Conservation (phyloP, 805 yeast species). For the Saccharomycopsis sp. region DNA sequence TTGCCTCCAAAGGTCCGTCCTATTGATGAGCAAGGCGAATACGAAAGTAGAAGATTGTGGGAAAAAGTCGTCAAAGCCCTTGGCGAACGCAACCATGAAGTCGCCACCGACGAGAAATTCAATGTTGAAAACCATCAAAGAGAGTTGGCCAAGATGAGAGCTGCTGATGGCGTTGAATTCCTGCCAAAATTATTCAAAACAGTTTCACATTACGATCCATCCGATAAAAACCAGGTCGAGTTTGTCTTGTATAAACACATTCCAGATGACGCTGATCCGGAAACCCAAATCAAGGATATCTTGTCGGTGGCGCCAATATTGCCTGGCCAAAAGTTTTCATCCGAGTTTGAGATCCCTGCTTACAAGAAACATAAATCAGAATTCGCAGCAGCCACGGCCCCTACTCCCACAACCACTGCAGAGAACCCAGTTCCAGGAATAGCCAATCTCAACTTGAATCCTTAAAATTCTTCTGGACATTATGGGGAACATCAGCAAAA, state of each 20-base stretch:
- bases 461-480: no score
- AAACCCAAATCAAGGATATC: slow-evolving; percentile 45
- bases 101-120: slow-evolving; percentile 83
- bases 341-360: slow-evolving; percentile 62
- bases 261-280: slow-evolving; percentile 40
- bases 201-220: slow-evolving; percentile 29
- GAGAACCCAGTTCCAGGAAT: neutral
- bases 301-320: slow-evolving; percentile 66
- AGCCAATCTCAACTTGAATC: no score
- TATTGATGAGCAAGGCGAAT: slow-evolving; percentile 64
- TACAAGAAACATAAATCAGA: slow-evolving; percentile 34
- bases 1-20: slow-evolving; percentile 67
- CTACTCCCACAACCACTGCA: slow-evolving; percentile 5
- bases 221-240: slow-evolving; percentile 41
- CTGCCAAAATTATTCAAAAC: slow-evolving; percentile 68
- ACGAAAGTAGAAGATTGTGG: slow-evolving; percentile 84
- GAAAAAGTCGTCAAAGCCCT: slow-evolving; percentile 70
- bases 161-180: slow-evolving; percentile 71
- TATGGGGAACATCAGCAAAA: neutral
- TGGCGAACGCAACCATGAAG: slow-evolving; percentile 65
- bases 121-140: slow-evolving; percentile 86
- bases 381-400: neutral
- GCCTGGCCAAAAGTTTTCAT: slow-evolving; percentile 69
- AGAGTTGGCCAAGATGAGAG: slow-evolving; percentile 56
- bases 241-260: slow-evolving; percentile 59